Evolutionary conservation across 257 asterid genomes (phyloP), one percentile per base, ranked within the genome.

Genomic region (Ilex asprella): DNA sequence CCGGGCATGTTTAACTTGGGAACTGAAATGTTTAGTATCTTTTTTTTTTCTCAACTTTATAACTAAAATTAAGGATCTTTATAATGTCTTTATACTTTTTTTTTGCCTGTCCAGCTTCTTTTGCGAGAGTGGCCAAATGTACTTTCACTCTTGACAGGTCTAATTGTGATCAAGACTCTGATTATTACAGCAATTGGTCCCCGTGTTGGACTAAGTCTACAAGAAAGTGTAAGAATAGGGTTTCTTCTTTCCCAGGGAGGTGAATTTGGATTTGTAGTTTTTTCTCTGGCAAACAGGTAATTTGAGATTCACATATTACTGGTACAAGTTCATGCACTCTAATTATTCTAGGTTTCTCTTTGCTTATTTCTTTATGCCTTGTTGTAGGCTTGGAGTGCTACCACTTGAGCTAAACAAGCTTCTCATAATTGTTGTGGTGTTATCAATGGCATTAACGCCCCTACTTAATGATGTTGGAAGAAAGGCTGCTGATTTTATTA

Each of bases 111-210:
- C 84, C 94, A 93, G 99, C 78, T 93, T 74, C 97, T 93, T 74
- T 73, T 89, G 81, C 85, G 96, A 65, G 99, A 93, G 74, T 93
- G 99, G 99, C 99, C 99, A 62, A 93, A 93, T 78, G 89, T 93
- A 59, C 80, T 93, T 70, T 67, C 99, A 31, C 95, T 93, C 68
- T 78, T 93, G 89, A 97, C 82, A 55, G 99, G 99, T 68, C 73
- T 93, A 85, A 87, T 93, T 68, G 88, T 70, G 56, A 85, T 93
- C 71, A 93, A 93, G 88, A 89, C 99, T 58, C 50, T 79, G 67
- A 93, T 93, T 70, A 89, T 93, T 77, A 72, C 99, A 50, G 97
- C 96, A 70, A 67, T 92, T 75, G 99, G 95, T 56, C 99, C 99
- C 35, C 93, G 94, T 49, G 93, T 93, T 50, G 99, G 97, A 63